Evolutionary conservation across 257 asterid genomes (phyloP).

Genomic region (Solanum tarijense): DNA sequence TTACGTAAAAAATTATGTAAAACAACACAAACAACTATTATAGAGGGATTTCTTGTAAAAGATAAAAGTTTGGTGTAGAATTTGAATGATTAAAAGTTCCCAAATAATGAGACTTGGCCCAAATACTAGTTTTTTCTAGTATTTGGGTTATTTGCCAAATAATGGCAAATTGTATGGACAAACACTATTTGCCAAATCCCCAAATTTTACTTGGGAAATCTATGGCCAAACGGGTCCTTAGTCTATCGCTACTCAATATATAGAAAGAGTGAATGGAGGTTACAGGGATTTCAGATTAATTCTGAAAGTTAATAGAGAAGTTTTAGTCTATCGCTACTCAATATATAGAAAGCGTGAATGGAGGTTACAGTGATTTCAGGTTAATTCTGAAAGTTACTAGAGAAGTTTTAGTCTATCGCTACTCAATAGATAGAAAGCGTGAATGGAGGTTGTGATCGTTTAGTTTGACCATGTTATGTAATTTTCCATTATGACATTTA

Average conservation of each 20-base stretch:
- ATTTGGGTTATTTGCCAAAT: neutral
- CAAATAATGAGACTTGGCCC: neutral
- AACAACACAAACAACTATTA: neutral
- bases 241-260: neutral
- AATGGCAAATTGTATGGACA: neutral
- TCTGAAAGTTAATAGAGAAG: neutral
- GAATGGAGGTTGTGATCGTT: neutral
- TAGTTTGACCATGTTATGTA: neutral
- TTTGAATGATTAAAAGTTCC: neutral
- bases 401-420: neutral
- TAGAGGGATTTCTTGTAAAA: neutral
- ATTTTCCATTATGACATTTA: neutral
- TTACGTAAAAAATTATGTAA: neutral
- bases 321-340: neutral
- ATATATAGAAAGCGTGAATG: neutral
- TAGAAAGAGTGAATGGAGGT: neutral
- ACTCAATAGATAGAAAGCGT: neutral
- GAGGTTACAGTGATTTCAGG: neutral
- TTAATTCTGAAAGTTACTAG: neutral
- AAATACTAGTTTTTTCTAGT: neutral
- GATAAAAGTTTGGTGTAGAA: neutral
- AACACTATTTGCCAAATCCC: neutral
- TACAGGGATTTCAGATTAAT: neutral
- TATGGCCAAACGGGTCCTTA: neutral
- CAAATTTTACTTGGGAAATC: neutral